Evolutionary conservation across 2,329 filamentous ascomycete species (phyloP).

Genomic region (Aplosporella prunicola): DNA sequence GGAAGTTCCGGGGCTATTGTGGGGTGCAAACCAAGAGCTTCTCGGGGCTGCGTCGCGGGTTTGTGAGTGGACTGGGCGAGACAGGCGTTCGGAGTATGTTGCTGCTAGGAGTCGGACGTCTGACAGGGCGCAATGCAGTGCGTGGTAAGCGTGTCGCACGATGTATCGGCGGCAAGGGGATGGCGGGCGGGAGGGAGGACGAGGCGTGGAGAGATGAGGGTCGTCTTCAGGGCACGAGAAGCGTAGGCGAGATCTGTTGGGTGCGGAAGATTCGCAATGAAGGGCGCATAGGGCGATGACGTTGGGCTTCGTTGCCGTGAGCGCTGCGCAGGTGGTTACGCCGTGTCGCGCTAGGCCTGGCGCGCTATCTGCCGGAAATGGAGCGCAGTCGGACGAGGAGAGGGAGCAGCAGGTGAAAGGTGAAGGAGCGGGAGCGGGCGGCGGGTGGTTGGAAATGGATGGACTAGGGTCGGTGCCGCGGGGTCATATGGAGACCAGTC

Average conservation of each 20-base stretch:
- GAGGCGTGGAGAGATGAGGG: constrained; percentile 1
- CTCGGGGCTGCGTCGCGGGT: not conserved
- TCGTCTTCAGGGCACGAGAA: constrained; percentile 10
- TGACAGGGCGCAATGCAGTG: too few species aligned
- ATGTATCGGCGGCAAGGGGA: not conserved
- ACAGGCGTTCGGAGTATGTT: too few species aligned
- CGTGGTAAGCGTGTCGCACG: too few species aligned
- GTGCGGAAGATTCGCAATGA: constrained; percentile 7
- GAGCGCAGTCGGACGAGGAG: too few species aligned
- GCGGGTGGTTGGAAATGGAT: not conserved
- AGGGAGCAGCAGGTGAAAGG: not conserved
- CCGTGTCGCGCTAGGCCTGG: not conserved
- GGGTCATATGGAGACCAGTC: not conserved
- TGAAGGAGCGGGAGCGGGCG: not conserved
- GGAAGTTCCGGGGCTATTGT: constrained; percentile 6
- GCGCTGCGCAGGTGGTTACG: constrained; percentile 1
- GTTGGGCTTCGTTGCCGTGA: constrained; percentile 4
- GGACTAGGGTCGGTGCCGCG: not conserved
- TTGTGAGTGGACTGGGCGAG: not conserved
- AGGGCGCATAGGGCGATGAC: constrained; percentile 11
- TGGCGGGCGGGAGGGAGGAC: not conserved
- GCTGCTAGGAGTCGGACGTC: too few species aligned
- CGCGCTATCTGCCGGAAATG: too few species aligned
- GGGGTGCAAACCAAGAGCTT: too few species aligned
- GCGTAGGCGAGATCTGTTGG: constrained; percentile 7